These are phyloP conservation scores for Tephrocybe sp. DNA, from an alignment of 768 basidiomycete species.

Conservation along the genomic window DNA sequence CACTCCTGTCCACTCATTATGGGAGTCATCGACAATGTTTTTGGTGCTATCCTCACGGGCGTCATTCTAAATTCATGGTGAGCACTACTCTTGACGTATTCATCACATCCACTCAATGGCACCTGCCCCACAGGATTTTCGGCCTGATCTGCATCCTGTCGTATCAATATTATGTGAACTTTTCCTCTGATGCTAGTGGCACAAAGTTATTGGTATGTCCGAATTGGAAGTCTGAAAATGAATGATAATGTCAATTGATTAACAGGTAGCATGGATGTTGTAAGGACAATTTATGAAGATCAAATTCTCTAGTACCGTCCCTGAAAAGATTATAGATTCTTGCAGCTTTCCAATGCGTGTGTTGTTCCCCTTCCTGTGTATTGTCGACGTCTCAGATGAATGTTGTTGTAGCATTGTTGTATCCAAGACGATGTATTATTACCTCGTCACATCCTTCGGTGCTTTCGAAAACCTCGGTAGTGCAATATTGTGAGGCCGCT, in stretches of 20 bases:
- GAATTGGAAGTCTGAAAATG: too few relatives aligned
- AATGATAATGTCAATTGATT: not conserved
- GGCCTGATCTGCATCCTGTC: slow-evolving; percentile 4
- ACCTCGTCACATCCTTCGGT: not conserved
- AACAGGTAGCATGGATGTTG: slow-evolving; percentile 6
- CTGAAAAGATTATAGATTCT: not conserved
- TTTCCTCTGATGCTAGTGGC: not conserved
- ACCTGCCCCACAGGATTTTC: not conserved
- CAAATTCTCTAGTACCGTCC: not conserved
- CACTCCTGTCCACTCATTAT: not conserved
- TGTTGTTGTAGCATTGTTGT: not conserved
- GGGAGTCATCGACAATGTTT: not conserved
- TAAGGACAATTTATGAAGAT: not conserved
- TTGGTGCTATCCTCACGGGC: not conserved
- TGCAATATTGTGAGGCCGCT: not conserved
- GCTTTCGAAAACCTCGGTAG: not conserved
- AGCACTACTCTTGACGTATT: not conserved
- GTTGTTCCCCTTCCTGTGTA: not conserved
- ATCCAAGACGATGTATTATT: slow-evolving; percentile 1
- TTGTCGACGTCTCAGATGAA: not conserved
- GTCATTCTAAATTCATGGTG: not conserved
- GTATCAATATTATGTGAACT: slow-evolving; percentile 6
- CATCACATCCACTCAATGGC: too few relatives aligned
- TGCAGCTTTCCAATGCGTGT: slow-evolving; percentile 2
- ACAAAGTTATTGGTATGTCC: slow-evolving; percentile 2